Base-by-base conservation (phyloP, 768 basidiomycete genomes). In the Hirschioporus abietinus region DNA sequence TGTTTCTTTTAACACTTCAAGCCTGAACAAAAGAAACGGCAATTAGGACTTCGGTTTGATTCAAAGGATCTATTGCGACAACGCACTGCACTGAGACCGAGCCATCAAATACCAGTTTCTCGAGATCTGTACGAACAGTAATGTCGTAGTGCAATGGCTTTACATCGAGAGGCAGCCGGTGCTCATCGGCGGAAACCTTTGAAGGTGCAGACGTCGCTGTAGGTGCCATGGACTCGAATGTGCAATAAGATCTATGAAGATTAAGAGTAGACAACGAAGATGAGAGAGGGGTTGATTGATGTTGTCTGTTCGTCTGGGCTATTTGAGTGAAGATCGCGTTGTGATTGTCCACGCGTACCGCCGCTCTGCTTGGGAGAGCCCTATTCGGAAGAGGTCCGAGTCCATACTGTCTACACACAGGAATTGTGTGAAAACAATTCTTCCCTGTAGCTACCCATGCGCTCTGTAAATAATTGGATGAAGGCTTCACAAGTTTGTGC, bases 61-160 rank as follows among this genome's bases (percentile, higher is more conserved):
- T 24, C 8, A 30, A 30, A 30, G 34, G n/a, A 12, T 24, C 24
- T 12, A 42, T 42, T 27, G 34, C 18, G 35, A 57, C 36, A 25
- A 78, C 86, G 64, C 68, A 86, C 92, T 84, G 81, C 72, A 92
- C 86, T 70, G 86, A 86, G 63, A 89, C 91, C 52, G 88, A 81
- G 58, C 96, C 96, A 58, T 86, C 80, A 75, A 95, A 99, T 10
- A 78, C 83, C 67, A 87, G 82, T n/a, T 82, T 82, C 66, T 89
- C 83, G 64, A 98, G 85, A 78, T 98, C 93, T 2, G 93, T 95
- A 72, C 85, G 86, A 74, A 95, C 78, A 60, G 86, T 86, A 63
- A 95, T 73, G 70, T 92, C 89, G 76, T 95, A 96, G 74, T 95
- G 92, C 7, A 76, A 82, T 15, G 92, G 88, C 71, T 82, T 86